Base-by-base conservation (phyloP, 306 rosid genomes). In the Cucurbita pepo region DNA sequence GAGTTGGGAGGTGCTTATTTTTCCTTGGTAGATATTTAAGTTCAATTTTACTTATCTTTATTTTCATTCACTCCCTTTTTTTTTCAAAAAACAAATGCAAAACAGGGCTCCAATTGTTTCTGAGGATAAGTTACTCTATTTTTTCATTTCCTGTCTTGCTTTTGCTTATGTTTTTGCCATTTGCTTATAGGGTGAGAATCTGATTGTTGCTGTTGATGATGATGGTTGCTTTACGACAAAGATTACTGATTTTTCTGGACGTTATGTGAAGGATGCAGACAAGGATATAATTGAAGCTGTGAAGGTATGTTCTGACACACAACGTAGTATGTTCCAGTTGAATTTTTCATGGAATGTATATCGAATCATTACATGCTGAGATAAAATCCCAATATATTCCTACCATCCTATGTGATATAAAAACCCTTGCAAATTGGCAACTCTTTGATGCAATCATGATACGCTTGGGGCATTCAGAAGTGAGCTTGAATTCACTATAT, bases 191-290 rank as follows among this genome's bases (percentile, higher is more conserved):
- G 97, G 89, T 38, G 89, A 94, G 80, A 85, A 82, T 60, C 72
- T 94, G 78, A 82, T 83, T 72, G 97, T 94, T 60, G 97, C 97
- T 57, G 97, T 94, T 71, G 99, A 94, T 69, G 99, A 94, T 61
- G 97, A 94, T 89, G 99, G 99, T 71, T 87, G 92, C 87, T 94
- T 94, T 80, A 94, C 88, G 0, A 81, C 81, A 58, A 91, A 83
- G 82, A 79, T 91, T 80, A 78, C 87, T 0, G 90, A 94, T 56
- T 91, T 91, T 77, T 85, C 86, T 63, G 96, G 91, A 75, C 38
- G 89, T 76, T 85, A 94, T 76, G 91, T 94, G 67, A 94, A 94
- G 81, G 90, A 94, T 44, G 96, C 96, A 15, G 97, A 89, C 82
- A 89, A 89, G 76, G 89, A 83, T 81, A 91, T 94, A 52, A 77